A percentile compares a stretch with the other conserved stretches of the same genome.
These are phyloP conservation scores for Gomphus sp. DNA, from an alignment of 1,284 basidiomycete species.

Conservation along the genomic window DNA sequence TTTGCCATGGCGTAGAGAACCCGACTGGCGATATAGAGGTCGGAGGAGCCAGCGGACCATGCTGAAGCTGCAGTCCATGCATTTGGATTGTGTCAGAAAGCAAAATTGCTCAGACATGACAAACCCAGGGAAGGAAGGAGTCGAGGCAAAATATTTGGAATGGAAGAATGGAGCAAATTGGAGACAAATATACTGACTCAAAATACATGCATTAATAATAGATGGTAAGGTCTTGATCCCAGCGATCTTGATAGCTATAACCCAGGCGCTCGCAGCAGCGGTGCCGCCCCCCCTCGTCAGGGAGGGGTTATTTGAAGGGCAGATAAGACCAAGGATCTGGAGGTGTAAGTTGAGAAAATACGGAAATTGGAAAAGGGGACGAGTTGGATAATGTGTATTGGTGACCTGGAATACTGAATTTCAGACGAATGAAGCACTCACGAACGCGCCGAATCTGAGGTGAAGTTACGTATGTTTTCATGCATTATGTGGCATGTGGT, in stretches of 20 bases:
- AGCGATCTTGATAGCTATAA: slow-evolving; percentile 20
- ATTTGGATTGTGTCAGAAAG: not conserved
- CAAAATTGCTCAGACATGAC: too few relatives aligned
- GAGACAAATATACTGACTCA: slow-evolving; percentile 8
- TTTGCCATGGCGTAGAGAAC: slow-evolving; percentile 40
- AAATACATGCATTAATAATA: slow-evolving; percentile 32
- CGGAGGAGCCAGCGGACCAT: slow-evolving; percentile 16
- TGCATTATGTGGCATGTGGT: not conserved
- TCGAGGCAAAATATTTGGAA: slow-evolving; percentile 16
- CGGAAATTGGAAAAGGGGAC: not conserved
- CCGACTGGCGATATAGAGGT: slow-evolving; percentile 35
- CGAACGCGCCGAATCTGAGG: not conserved
- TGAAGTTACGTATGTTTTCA: not conserved
- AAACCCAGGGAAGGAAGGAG: slow-evolving; percentile 24
- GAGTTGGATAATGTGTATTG: not conserved
- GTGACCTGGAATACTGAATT: not conserved
- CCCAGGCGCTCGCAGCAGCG: slow-evolving; percentile 45
- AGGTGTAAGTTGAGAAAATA: not conserved
- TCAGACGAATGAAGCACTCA: not conserved
- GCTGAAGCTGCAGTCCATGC: slow-evolving; percentile 1
- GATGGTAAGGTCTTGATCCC: slow-evolving; percentile 31
- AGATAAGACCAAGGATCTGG: slow-evolving; percentile 29
- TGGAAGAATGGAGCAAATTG: slow-evolving; percentile 24
- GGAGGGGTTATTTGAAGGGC: slow-evolving; percentile 23
- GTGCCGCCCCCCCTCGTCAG: slow-evolving; percentile 54